Conservation (phyloP, 2,329 filamentous ascomycete species). For the Neonectria magnoliae region DNA sequence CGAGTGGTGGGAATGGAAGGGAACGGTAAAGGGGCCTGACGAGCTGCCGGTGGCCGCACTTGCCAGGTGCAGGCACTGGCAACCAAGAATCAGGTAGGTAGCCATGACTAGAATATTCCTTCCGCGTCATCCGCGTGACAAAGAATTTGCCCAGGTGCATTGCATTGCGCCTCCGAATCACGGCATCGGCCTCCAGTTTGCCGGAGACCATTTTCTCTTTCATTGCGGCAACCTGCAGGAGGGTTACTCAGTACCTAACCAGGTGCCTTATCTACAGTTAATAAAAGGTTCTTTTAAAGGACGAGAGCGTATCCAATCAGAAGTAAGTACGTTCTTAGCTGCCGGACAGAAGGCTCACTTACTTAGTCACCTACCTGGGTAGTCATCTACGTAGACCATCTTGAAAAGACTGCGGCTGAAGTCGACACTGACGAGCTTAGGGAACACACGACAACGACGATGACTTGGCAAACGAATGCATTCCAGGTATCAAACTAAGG, state of each 20-base stretch:
- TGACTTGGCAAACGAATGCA: constrained; percentile 2
- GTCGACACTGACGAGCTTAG: neutral
- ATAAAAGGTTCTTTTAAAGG: no score
- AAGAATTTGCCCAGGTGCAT: neutral
- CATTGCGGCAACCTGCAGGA: neutral
- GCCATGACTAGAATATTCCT: neutral
- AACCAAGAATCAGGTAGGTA: neutral
- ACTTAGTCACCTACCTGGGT: no score
- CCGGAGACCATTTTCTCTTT: neutral
- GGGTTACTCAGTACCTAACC: neutral
- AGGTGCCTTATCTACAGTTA: neutral
- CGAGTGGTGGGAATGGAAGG: neutral
- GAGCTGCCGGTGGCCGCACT: neutral
- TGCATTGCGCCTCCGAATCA: neutral
- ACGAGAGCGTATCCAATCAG: no score
- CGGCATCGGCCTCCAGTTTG: no score
- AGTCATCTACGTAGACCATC: neutral
- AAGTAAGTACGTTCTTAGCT: neutral
- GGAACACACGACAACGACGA: neutral
- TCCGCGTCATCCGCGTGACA: neutral
- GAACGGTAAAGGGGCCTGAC: neutral
- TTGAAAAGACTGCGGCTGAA: neutral
- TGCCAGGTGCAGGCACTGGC: neutral
- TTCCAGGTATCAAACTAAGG: constrained; percentile 31
- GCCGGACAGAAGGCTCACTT: neutral